phyloP scores from a whole-genome alignment of 106 monocot species.

The Allium fistulosum region DNA sequence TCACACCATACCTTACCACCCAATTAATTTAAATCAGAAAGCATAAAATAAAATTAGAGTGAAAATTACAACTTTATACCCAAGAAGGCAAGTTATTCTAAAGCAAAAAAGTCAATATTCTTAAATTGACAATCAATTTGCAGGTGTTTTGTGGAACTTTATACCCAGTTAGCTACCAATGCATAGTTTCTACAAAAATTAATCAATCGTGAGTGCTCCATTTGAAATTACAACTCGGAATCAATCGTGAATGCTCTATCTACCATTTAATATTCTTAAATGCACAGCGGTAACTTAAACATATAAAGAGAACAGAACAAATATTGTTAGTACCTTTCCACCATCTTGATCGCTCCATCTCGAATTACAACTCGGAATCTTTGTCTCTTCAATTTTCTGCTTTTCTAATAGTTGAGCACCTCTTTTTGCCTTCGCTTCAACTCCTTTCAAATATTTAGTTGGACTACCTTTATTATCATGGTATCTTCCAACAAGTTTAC shows the following conservation, averaged over 20 bases:
- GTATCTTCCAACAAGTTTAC: slow-evolving; percentile 84
- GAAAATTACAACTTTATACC: no score
- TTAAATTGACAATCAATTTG: no score
- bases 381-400: slow-evolving; percentile 82
- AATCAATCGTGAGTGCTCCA: no score
- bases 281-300: no score
- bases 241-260: no score
- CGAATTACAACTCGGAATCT: slow-evolving; percentile 87
- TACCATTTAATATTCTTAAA: no score
- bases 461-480: slow-evolving; percentile 84
- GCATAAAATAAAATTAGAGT: no score
- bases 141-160: no score
- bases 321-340: slow-evolving; percentile 46
- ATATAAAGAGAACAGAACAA: no score
- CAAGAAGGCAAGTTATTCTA: no score
- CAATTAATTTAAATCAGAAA: not conserved
- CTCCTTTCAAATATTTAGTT: slow-evolving; percentile 86
- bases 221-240: no score
- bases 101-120: not conserved
- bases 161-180: not conserved
- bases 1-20: slow-evolving; percentile 87
- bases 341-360: slow-evolving; percentile 94
- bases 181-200: not conserved
- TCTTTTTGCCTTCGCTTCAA: slow-evolving; percentile 86
- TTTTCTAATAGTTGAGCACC: slow-evolving; percentile 91